Percentiles rank a stretch among this genome's conserved stretches.
These are phyloP conservation scores for Cladosporium phlei DNA, from an alignment of 2,329 filamentous ascomycete species.

Conservation along the genomic window DNA sequence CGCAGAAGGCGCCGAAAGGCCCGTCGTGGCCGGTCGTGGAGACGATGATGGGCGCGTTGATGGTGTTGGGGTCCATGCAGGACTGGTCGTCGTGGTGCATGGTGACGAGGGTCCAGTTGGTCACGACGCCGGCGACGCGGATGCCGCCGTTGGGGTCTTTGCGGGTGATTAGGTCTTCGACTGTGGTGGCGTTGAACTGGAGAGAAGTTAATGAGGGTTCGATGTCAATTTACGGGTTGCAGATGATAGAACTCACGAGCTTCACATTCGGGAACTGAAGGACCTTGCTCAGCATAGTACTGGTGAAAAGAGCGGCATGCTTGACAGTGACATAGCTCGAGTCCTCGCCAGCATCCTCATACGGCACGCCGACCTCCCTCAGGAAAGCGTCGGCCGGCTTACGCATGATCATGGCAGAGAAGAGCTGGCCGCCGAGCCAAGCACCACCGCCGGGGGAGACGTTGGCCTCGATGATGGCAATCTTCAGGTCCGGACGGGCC, in stretches of 20 bases:
- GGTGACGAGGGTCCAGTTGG: conserved; percentile 89
- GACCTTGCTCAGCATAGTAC: conserved; percentile 78
- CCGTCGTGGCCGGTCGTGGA: conserved; percentile 88
- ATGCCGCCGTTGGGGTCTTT: conserved; percentile 49
- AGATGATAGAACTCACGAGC: conserved; percentile 43
- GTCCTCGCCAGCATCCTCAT: conserved; percentile 69
- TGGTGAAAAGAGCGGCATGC: conserved; percentile 89
- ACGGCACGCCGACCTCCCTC: conserved; percentile 73
- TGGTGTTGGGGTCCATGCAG: conserved; percentile 97
- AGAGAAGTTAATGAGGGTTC: neutral
- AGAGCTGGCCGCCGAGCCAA: conserved; percentile 90
- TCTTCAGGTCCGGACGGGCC: conserved; percentile 81
- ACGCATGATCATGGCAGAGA: conserved; percentile 92
- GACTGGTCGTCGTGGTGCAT: conserved; percentile 57
- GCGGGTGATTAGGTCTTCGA: conserved; percentile 89
- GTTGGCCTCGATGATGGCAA: conserved; percentile 82
- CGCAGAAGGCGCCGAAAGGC: conserved; percentile 84
- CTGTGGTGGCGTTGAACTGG: conserved; percentile 80
- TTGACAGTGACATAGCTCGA: conserved; percentile 81
- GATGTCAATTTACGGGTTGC: too few relatives aligned
- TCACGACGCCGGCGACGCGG: conserved; percentile 82
- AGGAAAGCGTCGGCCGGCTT: conserved; percentile 87
- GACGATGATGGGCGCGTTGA: conserved; percentile 85
- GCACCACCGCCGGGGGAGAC: conserved; percentile 84
- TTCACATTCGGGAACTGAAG: conserved; percentile 85